phyloP scores from a whole-genome alignment of 305 asterid species.

The Stenogyne calaminthoides region DNA sequence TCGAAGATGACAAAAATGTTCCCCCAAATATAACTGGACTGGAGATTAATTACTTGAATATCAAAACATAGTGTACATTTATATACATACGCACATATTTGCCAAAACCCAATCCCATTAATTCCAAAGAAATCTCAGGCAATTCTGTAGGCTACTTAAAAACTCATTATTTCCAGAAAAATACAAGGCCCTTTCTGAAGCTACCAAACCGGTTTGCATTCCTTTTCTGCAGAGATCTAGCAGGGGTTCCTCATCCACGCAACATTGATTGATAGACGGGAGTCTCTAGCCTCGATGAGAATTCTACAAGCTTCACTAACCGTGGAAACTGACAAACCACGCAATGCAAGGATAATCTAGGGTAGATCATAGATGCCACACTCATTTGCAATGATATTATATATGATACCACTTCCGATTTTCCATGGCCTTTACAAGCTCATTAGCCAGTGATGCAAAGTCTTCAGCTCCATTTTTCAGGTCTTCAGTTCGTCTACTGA shows the following conservation, averaged over 20 bases:
- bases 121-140: background rate
- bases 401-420: constrained; percentile 90
- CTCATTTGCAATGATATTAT: constrained; percentile 31
- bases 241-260: background rate
- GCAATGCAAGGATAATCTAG: background rate
- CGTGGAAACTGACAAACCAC: constrained; percentile 6
- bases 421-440: constrained; percentile 91
- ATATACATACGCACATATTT: constrained; percentile 1
- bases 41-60: background rate
- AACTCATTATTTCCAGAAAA: background rate
- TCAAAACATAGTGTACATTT: background rate
- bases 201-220: background rate
- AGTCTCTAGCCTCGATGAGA: background rate
- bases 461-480: constrained; percentile 81
- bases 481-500: constrained; percentile 74
- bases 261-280: background rate
- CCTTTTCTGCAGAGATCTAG: background rate
- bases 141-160: background rate
- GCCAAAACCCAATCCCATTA: background rate
- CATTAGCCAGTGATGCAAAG: constrained; percentile 86
- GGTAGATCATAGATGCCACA: background rate
- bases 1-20: too few relatives aligned
- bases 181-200: background rate
- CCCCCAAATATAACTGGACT: too few relatives aligned
- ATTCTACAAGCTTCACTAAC: background rate